Percentiles rank a stretch among this genome's conserved stretches.
phyloP scores from a whole-genome alignment of 495 filamentous ascomycete species.

The Lepraria neglecta region DNA sequence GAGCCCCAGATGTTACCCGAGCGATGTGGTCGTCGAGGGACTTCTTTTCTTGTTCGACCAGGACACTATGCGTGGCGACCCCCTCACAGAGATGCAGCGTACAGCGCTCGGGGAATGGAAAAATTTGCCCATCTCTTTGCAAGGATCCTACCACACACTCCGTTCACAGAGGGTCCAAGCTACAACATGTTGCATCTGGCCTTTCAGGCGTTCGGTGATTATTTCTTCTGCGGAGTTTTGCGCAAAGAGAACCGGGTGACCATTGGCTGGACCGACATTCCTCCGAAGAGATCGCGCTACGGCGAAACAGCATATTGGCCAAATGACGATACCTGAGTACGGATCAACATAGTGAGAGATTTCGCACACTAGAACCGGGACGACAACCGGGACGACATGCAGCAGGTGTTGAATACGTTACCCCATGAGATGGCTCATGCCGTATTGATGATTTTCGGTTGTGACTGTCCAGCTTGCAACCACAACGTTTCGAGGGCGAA shows the following conservation, averaged over 20 bases:
- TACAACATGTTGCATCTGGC: no score
- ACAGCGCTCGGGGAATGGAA: no score
- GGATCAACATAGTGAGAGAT: neutral
- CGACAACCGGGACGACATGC: neutral
- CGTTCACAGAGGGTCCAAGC: no score
- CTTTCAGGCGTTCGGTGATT: neutral
- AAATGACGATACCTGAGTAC: neutral
- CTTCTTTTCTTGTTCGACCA: no score
- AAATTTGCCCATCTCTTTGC: no score
- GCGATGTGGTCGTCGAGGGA: no score
- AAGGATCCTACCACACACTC: no score
- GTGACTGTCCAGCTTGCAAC: neutral
- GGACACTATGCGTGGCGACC: no score
- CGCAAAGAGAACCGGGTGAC: neutral
- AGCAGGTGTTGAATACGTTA: neutral
- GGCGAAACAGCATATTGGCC: neutral
- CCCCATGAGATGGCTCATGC: neutral
- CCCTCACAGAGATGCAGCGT: no score
- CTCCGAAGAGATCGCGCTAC: neutral
- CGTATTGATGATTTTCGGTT: neutral
- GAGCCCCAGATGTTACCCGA: no score
- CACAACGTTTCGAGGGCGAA: neutral
- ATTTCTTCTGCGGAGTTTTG: constrained; percentile 1
- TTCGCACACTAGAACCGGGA: neutral
- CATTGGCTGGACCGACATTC: neutral